Conservation (phyloP, 2,329 filamentous ascomycete genomes). For the Orbilia oligospora region DNA sequence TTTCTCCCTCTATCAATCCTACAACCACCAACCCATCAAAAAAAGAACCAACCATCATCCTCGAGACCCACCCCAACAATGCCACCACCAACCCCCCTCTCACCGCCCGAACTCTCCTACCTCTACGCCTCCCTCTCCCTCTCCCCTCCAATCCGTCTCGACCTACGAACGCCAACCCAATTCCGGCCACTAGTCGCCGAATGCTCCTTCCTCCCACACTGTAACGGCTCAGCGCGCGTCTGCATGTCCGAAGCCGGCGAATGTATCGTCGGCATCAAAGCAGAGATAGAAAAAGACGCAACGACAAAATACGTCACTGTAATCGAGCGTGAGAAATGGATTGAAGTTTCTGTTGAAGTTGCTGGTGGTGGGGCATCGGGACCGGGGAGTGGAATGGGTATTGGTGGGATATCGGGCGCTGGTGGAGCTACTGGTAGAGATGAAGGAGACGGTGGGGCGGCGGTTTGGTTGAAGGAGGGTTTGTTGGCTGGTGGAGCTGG, state of each 20-base stretch:
- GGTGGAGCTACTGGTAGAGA: slow-evolving; percentile 54
- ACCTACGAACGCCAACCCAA: slow-evolving; percentile 84
- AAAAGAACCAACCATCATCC: neutral
- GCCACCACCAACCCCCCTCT: slow-evolving; percentile 81
- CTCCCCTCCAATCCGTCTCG: slow-evolving; percentile 86
- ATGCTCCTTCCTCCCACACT: slow-evolving; percentile 86
- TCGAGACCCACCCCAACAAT: slow-evolving; percentile 67
- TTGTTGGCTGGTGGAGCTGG: slow-evolving; percentile 46
- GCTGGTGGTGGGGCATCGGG: slow-evolving; percentile 91
- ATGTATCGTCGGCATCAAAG: slow-evolving; percentile 94
- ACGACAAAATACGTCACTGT: slow-evolving; percentile 66
- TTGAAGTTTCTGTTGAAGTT: slow-evolving; percentile 92
- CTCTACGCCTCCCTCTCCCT: slow-evolving; percentile 88
- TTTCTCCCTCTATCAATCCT: slow-evolving; percentile 6
- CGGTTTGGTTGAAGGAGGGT: slow-evolving; percentile 59
- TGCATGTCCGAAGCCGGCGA: slow-evolving; percentile 96
- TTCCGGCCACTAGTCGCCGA: slow-evolving; percentile 94
- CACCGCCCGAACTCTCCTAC: slow-evolving; percentile 95
- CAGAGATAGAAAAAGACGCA: slow-evolving; percentile 83
- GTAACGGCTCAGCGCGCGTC: slow-evolving; percentile 92
- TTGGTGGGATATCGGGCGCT: slow-evolving; percentile 62
- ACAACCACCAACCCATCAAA: neutral
- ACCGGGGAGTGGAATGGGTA: slow-evolving; percentile 45
- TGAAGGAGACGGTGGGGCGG: slow-evolving; percentile 57
- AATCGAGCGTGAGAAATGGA: slow-evolving; percentile 74